Evolutionary conservation across 2,329 filamentous ascomycete species (phyloP).

Genomic region (Colletotrichum liaoningense): DNA sequence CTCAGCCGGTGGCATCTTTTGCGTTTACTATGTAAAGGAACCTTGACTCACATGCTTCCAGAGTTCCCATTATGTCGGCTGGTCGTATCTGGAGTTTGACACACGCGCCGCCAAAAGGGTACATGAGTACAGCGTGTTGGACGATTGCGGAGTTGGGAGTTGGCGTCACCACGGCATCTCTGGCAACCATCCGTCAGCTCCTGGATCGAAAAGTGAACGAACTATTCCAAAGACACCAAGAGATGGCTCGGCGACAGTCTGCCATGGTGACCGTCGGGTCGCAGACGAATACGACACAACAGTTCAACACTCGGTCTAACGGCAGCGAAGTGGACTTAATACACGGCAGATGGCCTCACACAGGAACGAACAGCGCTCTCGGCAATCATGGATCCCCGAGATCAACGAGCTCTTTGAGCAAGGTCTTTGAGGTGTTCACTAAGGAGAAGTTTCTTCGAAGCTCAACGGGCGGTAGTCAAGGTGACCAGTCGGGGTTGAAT

Average conservation of each 20-base stretch:
- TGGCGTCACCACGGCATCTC: constrained; percentile 3
- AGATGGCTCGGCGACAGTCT: background rate
- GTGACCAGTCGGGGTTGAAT: background rate
- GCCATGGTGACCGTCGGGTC: background rate
- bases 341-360: too few relatives aligned
- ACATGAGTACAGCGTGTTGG: constrained; percentile 20
- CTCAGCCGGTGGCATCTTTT: too few relatives aligned
- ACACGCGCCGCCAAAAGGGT: constrained; percentile 8
- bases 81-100: constrained; percentile 7
- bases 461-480: background rate
- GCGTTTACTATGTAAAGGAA: too few relatives aligned
- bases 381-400: background rate
- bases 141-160: constrained; percentile 13
- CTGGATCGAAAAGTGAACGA: constrained; percentile 8
- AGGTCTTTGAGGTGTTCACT: background rate
- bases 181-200: constrained; percentile 2
- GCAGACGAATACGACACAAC: background rate
- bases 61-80: constrained; percentile 14
- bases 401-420: background rate
- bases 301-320: background rate
- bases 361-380: too few relatives aligned
- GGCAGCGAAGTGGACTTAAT: too few relatives aligned
- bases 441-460: background rate
- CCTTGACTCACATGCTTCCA: background rate
- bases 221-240: background rate